A percentile compares a stretch with the other conserved stretches of the same genome.
These are phyloP conservation scores for Leonotis leonurus DNA, from an alignment of 257 asterid species.

Conservation along the genomic window DNA sequence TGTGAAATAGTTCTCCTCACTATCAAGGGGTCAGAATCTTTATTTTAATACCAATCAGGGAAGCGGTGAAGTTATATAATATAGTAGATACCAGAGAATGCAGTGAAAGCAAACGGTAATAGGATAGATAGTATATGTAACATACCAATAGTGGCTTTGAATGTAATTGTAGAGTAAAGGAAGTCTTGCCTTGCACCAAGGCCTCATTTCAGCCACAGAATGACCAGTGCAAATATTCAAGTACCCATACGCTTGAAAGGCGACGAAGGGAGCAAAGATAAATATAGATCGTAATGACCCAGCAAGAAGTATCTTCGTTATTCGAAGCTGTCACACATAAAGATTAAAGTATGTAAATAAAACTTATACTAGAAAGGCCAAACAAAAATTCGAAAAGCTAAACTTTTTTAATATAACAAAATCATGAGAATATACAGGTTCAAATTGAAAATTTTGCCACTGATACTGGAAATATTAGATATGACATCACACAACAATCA, in stretches of 20 bases:
- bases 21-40: not conserved
- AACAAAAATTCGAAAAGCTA: not conserved
- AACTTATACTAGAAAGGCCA: not conserved
- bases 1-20: not conserved
- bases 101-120: slow-evolving; percentile 8
- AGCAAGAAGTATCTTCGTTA: slow-evolving; percentile 41
- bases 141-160: slow-evolving; percentile 94
- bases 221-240: slow-evolving; percentile 56
- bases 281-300: slow-evolving; percentile 58
- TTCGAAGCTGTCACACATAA: slow-evolving; percentile 41
- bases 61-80: not conserved
- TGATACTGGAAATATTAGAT: not conserved
- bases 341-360: not conserved
- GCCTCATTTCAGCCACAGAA: slow-evolving; percentile 52
- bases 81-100: not conserved
- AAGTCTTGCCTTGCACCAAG: slow-evolving; percentile 92
- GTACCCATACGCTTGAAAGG: slow-evolving; percentile 81
- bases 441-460: not conserved
- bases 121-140: slow-evolving; percentile 13
- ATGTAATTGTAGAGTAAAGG: slow-evolving; percentile 88
- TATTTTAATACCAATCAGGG: not conserved
- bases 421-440: not conserved
- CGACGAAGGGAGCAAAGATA: slow-evolving; percentile 57
- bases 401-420: not conserved
- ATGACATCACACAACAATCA: not conserved